These are phyloP conservation scores for Colletotrichum truncatum DNA, from an alignment of 2,329 filamentous ascomycete genomes.

Conservation along the genomic window DNA sequence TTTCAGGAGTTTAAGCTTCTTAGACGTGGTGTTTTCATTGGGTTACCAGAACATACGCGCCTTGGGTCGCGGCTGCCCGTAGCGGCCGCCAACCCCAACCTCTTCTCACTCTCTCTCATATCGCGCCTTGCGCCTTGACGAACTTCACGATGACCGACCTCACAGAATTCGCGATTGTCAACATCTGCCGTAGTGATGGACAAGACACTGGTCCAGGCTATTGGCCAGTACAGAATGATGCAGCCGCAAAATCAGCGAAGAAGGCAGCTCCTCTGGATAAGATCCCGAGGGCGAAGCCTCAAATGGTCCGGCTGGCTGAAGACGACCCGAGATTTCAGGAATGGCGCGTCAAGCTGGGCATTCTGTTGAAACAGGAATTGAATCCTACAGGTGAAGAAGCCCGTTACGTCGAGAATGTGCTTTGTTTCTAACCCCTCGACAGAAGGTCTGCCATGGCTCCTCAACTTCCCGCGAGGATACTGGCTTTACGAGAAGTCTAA, in stretches of 20 bases:
- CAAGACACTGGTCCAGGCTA: conserved; percentile 54
- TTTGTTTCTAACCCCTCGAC: conserved; percentile 35
- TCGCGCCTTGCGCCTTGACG: background rate
- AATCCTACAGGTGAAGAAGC: conserved; percentile 37
- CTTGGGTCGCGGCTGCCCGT: background rate
- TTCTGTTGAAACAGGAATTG: conserved; percentile 55
- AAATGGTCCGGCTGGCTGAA: conserved; percentile 52
- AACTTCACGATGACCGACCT: conserved; percentile 16
- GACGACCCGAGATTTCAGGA: conserved; percentile 54
- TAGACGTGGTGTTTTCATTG: background rate
- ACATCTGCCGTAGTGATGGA: conserved; percentile 56
- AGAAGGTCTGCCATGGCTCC: conserved; percentile 55
- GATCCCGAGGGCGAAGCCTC: conserved; percentile 48
- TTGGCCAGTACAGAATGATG: conserved; percentile 44
- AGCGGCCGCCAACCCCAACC: background rate
- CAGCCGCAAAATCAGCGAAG: conserved; percentile 45
- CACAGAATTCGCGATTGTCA: conserved; percentile 35
- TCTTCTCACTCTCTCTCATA: background rate
- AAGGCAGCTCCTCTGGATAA: conserved; percentile 47
- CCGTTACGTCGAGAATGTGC: conserved; percentile 38
- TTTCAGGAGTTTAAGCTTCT: background rate
- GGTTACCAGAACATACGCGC: background rate
- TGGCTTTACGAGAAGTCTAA: conserved; percentile 59
- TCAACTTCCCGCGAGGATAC: conserved; percentile 55
- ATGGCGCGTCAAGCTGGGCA: conserved; percentile 55